A percentile compares a stretch with the other conserved stretches of the same genome.
These are phyloP conservation scores for Trametes pubescens DNA, from an alignment of 1,284 basidiomycete species.

Conservation along the genomic window DNA sequence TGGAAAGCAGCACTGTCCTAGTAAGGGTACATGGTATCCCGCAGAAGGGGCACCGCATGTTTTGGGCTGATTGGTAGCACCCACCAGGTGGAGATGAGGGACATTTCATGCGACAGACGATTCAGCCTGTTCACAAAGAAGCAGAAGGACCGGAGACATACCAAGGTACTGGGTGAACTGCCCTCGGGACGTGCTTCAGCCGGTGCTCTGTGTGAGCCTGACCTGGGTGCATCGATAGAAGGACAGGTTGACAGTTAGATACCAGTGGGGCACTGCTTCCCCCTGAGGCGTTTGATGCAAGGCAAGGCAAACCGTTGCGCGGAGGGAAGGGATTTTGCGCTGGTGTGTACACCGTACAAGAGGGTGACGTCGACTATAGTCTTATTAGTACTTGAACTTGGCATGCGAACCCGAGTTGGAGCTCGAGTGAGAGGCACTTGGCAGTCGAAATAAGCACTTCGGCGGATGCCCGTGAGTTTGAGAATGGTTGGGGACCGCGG, in stretches of 20 bases:
- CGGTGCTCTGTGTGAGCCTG: slow-evolving; percentile 10
- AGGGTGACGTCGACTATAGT: too few relatives aligned
- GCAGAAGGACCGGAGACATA: slow-evolving; percentile 5
- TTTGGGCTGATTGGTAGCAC: neutral
- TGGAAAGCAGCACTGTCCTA: neutral
- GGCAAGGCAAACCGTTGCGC: too few relatives aligned
- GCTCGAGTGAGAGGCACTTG: neutral
- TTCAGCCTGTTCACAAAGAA: slow-evolving; percentile 10
- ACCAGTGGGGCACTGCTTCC: neutral
- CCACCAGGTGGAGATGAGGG: slow-evolving; percentile 3
- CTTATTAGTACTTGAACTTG: too few relatives aligned
- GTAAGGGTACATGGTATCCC: neutral
- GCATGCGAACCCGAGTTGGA: too few relatives aligned
- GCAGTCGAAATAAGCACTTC: neutral
- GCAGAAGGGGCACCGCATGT: neutral
- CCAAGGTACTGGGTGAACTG: slow-evolving; percentile 11
- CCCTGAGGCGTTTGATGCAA: too few relatives aligned
- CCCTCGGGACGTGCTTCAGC: slow-evolving; percentile 1
- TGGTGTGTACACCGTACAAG: too few relatives aligned
- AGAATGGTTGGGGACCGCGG: neutral
- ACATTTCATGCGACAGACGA: neutral
- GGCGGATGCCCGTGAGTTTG: neutral
- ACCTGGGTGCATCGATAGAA: neutral
- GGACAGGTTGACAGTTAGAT: neutral
- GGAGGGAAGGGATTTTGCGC: too few relatives aligned